phyloP scores from a whole-genome alignment of 75 land plant species.

The Ceratopteris richardii region DNA sequence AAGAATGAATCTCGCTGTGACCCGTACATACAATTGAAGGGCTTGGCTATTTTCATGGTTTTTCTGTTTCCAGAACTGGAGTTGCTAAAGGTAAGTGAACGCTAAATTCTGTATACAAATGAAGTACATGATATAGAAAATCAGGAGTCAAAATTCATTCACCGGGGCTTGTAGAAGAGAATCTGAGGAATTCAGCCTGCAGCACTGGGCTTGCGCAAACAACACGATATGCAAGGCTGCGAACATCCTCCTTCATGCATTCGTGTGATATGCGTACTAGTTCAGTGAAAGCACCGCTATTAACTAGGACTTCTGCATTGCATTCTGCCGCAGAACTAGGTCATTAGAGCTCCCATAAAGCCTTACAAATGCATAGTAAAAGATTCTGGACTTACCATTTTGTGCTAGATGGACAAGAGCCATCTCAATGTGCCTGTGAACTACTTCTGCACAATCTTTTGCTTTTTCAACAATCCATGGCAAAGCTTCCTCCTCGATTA shows the following conservation, averaged over 20 bases:
- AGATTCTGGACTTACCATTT: slow-evolving; percentile 37
- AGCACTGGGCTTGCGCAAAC: slow-evolving; percentile 8
- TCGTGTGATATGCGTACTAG: slow-evolving; percentile 13
- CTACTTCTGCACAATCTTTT: slow-evolving; percentile 58
- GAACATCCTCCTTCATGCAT: slow-evolving; percentile 8
- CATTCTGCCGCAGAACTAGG: slow-evolving; percentile 1
- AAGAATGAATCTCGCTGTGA: too few species aligned
- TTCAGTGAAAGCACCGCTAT: slow-evolving; percentile 10
- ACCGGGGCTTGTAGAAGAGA: background rate
- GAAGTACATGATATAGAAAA: too few species aligned
- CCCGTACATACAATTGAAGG: too few species aligned
- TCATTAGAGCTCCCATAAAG: background rate
- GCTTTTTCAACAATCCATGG: slow-evolving; percentile 88
- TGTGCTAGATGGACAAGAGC: slow-evolving; percentile 86
- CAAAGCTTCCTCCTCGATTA: slow-evolving; percentile 73
- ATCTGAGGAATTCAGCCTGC: slow-evolving; percentile 1
- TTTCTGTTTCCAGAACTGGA: too few species aligned
- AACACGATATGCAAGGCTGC: slow-evolving; percentile 5
- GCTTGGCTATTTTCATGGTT: too few species aligned
- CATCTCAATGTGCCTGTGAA: slow-evolving; percentile 73
- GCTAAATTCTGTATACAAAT: too few species aligned
- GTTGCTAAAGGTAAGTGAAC: too few species aligned
- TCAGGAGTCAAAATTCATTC: background rate
- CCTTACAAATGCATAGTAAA: background rate
- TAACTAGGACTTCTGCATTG: slow-evolving; percentile 11